phyloP scores from a whole-genome alignment of 2,329 filamentous ascomycete genomes.

The Ophiocordyceps camponoti-saundersi region DNA sequence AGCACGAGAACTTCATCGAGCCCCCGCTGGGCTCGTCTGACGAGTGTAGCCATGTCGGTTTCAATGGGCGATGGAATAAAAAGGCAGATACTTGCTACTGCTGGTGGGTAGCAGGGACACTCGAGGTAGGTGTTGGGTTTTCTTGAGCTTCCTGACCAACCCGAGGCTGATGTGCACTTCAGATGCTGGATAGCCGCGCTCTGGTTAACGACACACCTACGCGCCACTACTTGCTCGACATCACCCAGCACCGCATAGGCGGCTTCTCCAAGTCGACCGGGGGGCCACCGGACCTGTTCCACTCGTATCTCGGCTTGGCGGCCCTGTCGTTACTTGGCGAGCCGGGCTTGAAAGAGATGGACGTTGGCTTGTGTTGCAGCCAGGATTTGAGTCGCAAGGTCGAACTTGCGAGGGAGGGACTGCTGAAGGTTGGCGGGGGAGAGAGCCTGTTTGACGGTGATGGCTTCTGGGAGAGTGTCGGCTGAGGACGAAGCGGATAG shows the following conservation, averaged over 20 bases:
- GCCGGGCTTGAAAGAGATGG: conserved; percentile 48
- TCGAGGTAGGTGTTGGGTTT: conserved; percentile 15
- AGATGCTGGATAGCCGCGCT: conserved; percentile 40
- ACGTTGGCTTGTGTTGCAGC: conserved; percentile 63
- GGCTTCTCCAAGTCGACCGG: conserved; percentile 63
- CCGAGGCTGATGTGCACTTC: neutral
- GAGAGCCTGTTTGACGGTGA: conserved; percentile 6
- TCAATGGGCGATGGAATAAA: conserved; percentile 87
- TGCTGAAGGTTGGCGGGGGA: conserved; percentile 9
- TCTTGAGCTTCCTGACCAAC: too few relatives aligned
- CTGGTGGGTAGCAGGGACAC: conserved; percentile 71
- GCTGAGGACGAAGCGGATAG: neutral
- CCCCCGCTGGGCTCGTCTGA: conserved; percentile 16
- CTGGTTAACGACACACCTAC: conserved; percentile 44
- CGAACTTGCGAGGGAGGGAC: conserved; percentile 23
- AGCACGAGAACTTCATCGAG: conserved; percentile 21
- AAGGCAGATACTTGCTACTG: conserved; percentile 87
- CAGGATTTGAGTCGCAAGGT: conserved; percentile 35
- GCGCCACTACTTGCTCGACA: conserved; percentile 64
- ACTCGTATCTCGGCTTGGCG: conserved; percentile 76
- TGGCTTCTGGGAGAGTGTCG: conserved; percentile 9
- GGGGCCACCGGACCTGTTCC: conserved; percentile 61
- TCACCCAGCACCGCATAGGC: conserved; percentile 74
- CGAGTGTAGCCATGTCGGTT: conserved; percentile 42
- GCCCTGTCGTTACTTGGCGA: conserved; percentile 62